phyloP scores from a whole-genome alignment of 2,329 filamentous ascomycete species.

The Fusarium redolens region DNA sequence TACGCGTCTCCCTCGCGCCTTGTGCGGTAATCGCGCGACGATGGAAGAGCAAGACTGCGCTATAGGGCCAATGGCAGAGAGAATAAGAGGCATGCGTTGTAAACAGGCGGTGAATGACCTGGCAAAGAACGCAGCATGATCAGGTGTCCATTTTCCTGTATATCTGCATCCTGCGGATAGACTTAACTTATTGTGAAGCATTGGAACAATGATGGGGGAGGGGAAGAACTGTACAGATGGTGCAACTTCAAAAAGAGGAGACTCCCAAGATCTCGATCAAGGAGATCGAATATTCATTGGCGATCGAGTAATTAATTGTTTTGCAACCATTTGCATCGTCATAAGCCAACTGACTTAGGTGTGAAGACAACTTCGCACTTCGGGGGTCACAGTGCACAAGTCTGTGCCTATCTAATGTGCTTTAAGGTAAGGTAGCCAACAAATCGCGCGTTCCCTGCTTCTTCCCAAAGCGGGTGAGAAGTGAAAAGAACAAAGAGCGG shows the following conservation, averaged over 20 bases:
- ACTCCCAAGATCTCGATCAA: not conserved
- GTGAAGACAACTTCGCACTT: not conserved
- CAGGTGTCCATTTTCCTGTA: not conserved
- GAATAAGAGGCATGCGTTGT: constrained; percentile 11
- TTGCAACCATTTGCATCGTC: constrained; percentile 9
- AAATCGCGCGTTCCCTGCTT: constrained; percentile 23
- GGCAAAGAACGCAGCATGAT: not conserved
- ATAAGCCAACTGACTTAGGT: constrained; percentile 2
- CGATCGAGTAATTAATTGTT: constrained; percentile 5
- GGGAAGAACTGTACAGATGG: not conserved
- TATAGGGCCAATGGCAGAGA: constrained; percentile 19
- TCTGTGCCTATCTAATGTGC: not conserved
- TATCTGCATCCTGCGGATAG: not conserved
- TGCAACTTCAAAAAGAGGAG: not conserved
- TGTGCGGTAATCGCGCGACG: constrained; percentile 25
- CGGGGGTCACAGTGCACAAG: not conserved
- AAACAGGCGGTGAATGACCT: constrained; percentile 14
- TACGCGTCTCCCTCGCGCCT: constrained; percentile 28
- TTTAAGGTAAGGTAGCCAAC: not conserved
- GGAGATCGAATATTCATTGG: not conserved
- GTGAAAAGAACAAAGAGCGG: constrained; percentile 7
- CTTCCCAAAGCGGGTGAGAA: not conserved
- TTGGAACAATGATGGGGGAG: not conserved
- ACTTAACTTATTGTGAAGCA: not conserved
- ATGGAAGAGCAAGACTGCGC: constrained; percentile 9